Evolutionary conservation across 2,329 filamentous ascomycete genomes (phyloP).

Genomic region (Albifimbria verrucaria): DNA sequence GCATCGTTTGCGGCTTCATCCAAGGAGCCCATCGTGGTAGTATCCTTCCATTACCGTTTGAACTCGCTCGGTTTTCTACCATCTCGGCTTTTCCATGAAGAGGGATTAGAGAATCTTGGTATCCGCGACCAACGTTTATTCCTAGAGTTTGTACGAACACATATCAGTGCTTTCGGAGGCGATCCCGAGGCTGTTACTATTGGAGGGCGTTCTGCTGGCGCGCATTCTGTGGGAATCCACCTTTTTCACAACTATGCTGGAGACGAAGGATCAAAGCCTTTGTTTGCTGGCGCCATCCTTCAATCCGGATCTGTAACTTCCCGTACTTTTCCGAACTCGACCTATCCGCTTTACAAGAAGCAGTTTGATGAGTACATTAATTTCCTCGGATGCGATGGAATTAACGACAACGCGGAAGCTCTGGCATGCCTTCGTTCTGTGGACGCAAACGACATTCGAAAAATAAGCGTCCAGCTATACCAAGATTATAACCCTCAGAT

Average conservation of each 20-base stretch:
- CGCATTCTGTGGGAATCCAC: conserved; percentile 34
- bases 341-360: conserved; percentile 26
- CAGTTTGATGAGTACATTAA: conserved; percentile 27
- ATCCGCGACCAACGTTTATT: conserved; percentile 50
- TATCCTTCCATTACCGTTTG: conserved; percentile 40
- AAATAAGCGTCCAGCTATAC: conserved; percentile 35
- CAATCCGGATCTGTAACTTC: conserved; percentile 35
- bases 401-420: conserved; percentile 24
- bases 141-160: conserved; percentile 49
- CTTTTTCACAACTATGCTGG: conserved; percentile 35
- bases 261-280: conserved; percentile 19
- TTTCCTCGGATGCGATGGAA: conserved; percentile 23
- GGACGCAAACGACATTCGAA: conserved; percentile 30
- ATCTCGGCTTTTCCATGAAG: conserved; percentile 32
- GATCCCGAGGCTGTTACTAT: conserved; percentile 50
- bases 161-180: conserved; percentile 53
- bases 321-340: conserved; percentile 31
- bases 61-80: conserved; percentile 40
- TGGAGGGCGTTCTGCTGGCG: conserved; percentile 52
- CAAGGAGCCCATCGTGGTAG: conserved; percentile 37
- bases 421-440: conserved; percentile 36
- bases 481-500: conserved; percentile 32
- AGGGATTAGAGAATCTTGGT: conserved; percentile 45
- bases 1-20: conserved; percentile 28
- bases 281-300: conserved; percentile 31